Base-by-base conservation (phyloP, 169 alveolate genomes). In the Sarcocystis neurona region DNA sequence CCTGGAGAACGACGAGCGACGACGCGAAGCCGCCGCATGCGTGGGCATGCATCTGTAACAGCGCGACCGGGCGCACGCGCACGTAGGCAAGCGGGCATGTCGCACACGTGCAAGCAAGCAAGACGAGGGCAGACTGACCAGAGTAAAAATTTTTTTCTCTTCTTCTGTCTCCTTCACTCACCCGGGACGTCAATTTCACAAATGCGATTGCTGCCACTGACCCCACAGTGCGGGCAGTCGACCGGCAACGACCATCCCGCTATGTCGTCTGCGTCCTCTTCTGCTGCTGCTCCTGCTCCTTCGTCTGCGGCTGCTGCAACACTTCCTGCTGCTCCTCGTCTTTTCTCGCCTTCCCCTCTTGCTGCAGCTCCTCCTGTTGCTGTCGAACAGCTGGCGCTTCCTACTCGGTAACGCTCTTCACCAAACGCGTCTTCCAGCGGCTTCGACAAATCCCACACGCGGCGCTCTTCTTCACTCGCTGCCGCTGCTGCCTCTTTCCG, bases 181-280 rank as follows among this genome's bases (percentile, higher is more conserved):
- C 99, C 99, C 20, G 99, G 99, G 79, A 98, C 97, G 60, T 97
- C 92, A 46, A 98, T 94, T 86, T 97, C 95, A 90, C 99, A 98
- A 12, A 95, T 95, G 56, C 95, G 93, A 90, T 96, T 95, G 84
- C 72, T 66, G 30, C 97, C 97, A 56, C 89, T 84, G 41, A 85
- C 85, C 27, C 97, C 97, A 85, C 98, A 96, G 86, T 96, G 90
- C 47, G 98, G 97, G 86, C 98, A 96, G 0, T 30, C 70, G 44
- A 75, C 78, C 8, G 85, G 78, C n/a, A 86, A 66, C 41, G 74
- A 43, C 43, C 66, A 30, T 44, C n/a, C n/a, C n/a, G n/a, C n/a
- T n/a, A 39, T 30, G 74, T 86, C 32, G 46, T 60, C 78, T 43
- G 41, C 47, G 41, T n/a, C 46, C 15, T 27, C 84, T 20, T 47